A percentile compares a stretch with the other conserved stretches of the same genome.
These are phyloP conservation scores for Sarocladium brachiariae DNA, from an alignment of 2,329 filamentous ascomycete genomes.

Conservation along the genomic window DNA sequence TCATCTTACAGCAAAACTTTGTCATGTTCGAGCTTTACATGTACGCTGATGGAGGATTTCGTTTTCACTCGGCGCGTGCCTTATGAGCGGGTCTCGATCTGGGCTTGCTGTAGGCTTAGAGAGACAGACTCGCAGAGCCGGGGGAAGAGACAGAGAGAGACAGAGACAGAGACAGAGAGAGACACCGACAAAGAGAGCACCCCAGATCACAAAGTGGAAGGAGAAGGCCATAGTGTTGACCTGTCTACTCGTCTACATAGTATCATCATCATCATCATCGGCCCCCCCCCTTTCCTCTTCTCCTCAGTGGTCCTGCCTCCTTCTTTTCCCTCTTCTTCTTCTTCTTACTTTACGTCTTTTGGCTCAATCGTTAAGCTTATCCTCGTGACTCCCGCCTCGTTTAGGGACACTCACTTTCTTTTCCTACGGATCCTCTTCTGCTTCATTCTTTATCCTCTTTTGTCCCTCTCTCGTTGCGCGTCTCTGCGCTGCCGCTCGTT, in stretches of 20 bases:
- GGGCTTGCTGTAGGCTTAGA: too few species aligned
- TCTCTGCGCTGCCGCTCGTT: neutral
- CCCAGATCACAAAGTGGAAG: constrained; percentile 7
- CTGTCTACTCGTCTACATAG: neutral
- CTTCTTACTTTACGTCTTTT: neutral
- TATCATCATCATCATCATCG: neutral
- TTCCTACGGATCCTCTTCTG: constrained; percentile 5
- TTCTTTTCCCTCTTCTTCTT: neutral
- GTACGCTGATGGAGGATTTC: neutral
- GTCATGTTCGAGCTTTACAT: neutral
- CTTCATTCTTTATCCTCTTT: constrained; percentile 9
- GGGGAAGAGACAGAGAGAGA: too few species aligned
- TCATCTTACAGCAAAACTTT: neutral
- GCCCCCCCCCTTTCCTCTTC: neutral
- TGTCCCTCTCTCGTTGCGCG: neutral
- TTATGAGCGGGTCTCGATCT: neutral
- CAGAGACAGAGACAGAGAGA: too few species aligned
- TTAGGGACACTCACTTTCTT: neutral
- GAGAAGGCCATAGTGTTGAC: neutral
- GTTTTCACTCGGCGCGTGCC: constrained; percentile 1
- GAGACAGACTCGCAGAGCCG: too few species aligned
- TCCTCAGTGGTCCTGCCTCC: neutral
- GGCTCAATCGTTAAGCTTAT: neutral
- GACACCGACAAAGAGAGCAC: too few species aligned
- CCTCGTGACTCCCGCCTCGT: constrained; percentile 4